These are phyloP conservation scores for Quercus alba DNA, from an alignment of 306 rosid genomes.

Conservation along the genomic window DNA sequence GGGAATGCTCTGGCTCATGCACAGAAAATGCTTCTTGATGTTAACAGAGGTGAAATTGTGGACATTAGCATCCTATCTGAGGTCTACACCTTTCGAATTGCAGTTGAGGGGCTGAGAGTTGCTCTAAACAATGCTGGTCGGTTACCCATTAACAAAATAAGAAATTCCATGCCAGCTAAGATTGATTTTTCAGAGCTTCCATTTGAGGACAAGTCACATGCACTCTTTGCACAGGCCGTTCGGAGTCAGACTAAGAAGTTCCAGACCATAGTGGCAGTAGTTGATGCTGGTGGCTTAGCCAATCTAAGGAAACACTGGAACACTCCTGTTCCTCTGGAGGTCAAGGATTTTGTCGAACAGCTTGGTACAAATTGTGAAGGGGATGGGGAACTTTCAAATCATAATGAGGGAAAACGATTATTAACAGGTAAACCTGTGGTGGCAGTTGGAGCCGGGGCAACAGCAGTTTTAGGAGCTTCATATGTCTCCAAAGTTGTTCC, in stretches of 20 bases:
- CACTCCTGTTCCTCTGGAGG: slow-evolving; percentile 55
- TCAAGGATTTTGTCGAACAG: slow-evolving; percentile 51
- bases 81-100: slow-evolving; percentile 59
- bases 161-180: slow-evolving; percentile 10
- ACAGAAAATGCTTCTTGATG: slow-evolving; percentile 62
- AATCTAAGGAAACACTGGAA: slow-evolving; percentile 83
- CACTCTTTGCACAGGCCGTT: slow-evolving; percentile 58
- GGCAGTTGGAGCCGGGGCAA: slow-evolving; percentile 86
- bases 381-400: slow-evolving; percentile 30
- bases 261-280: slow-evolving; percentile 70
- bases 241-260: slow-evolving; percentile 58
- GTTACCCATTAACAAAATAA: slow-evolving; percentile 25
- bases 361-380: slow-evolving; percentile 39
- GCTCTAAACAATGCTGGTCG: slow-evolving; percentile 60
- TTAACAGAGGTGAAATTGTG: slow-evolving; percentile 64
- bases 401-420: slow-evolving; percentile 37
- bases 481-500: slow-evolving; percentile 71
- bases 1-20: slow-evolving; percentile 62
- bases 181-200: slow-evolving; percentile 57
- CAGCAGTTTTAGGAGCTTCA: slow-evolving; percentile 73
- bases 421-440: slow-evolving; percentile 58
- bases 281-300: slow-evolving; percentile 63
- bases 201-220: slow-evolving; percentile 60
- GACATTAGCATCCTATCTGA: slow-evolving; percentile 48
- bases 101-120: slow-evolving; percentile 78